Evolutionary conservation across 768 basidiomycete genomes (phyloP), one percentile per base, ranked within the genome.

Genomic region (Auriscalpium microsporum): DNA sequence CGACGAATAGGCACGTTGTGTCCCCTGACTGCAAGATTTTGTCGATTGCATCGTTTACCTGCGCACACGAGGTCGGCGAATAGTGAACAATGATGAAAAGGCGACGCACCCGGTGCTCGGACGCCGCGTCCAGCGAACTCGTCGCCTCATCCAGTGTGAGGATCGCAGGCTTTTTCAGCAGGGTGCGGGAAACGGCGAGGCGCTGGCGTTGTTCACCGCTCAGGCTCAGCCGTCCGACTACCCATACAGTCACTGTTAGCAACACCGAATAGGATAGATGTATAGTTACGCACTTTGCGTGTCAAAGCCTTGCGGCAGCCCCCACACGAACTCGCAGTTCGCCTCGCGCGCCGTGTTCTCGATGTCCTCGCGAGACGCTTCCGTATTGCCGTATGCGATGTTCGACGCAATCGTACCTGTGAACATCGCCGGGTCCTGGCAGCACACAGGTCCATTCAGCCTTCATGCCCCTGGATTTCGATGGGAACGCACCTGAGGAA

Each of bases 271-370:
- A 48, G 46, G 46, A 7, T 17, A 5, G 33, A 42, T 48, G 54
- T 28, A 21, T 21, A 57, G 8, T 10, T 2, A 66, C 89, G 62
- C 59, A 94, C 93, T 94, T 62, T 84, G 78, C 0, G 95, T 97
- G 62, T 96, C 94, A 63, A 95, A 95, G 0, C 94, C 93, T 55
- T 92, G 77, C 10, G 94, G 94, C 77, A 98, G 83, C 14, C 88
- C 86, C 87, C 92, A 91, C 7, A 97, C 84, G 65, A 95, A 98
- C 64, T 95, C 93, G 69, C 94, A 97, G 62, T 97, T 96, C 2
- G 95, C 95, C 56, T 90, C 81, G 17, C 87, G 77, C 0, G 94
- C 94, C 0, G 92, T 94, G 33, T 83, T 73, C 68, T 96, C 91
- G 19, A 97, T 89, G 56, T 95, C 82, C 60, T 84, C 83, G 19